Evolutionary conservation across 495 filamentous ascomycete genomes (phyloP), one percentile per base, ranked within the genome.

Genomic region (Penicillium egyptiacum): DNA sequence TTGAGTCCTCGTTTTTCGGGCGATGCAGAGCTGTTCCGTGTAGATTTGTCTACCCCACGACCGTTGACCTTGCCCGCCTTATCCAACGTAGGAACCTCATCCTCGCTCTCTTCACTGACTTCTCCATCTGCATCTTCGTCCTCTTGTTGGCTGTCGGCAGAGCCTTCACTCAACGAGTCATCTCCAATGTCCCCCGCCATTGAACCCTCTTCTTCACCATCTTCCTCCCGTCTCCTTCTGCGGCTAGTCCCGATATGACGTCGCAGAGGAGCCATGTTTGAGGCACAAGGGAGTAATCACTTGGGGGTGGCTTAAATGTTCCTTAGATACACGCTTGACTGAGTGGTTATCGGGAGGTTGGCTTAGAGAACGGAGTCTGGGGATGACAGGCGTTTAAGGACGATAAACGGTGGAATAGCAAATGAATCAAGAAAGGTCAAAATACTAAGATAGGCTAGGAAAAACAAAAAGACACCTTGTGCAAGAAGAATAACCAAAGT

Each of bases 161-260:
- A 92, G 33, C 83, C 87, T 65, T 94, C 91, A 67, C 88, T 93
- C 71, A 92, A 67, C 26, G 89, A 92, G 72, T 93, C 90, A 65
- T 96, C 89, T 37, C 89, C 88, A 22, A 88, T 62, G 31, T 88
- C 87, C 48, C 84, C 83, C 55, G 76, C 79, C 52, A 87, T 77
- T 44, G 80, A 83, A 53, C 83, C 83, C 58, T 86, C 87, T 55
- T 91, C 89, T 62, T 81, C 80, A 57, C 85, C 88, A 61, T 94
- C 90, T 61, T 96, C 90, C 64, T 92, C 90, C 56, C 87, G 79
- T 60, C 76, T 75, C 66, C 85, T 81, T 66, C 90, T 83, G 64
- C 90, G 86, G 69, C 87, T 89, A 56, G 86, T 84, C 74, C 89
- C 84, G 67, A 88, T 77, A 64, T 88, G 86, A 75, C 82, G 88